Evolutionary conservation across 805 yeast genomes (phyloP).

Genomic region (Metschnikowia anglica): DNA sequence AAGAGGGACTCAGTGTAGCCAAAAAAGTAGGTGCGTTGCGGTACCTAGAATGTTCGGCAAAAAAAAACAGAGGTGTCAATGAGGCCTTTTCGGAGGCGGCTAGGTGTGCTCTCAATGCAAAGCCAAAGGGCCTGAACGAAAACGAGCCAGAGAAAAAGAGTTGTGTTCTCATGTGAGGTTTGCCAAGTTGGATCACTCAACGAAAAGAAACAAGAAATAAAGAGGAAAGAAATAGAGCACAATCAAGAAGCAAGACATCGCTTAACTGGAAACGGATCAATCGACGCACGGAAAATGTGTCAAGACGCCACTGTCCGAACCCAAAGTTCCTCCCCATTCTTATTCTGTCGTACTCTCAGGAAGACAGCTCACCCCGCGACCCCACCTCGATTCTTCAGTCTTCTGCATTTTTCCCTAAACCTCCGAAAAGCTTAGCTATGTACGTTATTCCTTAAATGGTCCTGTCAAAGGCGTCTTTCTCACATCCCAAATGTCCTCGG

Average conservation of each 20-base stretch:
- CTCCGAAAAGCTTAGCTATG: neutral
- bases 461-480: constrained; percentile 33
- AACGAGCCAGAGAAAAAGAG: constrained; percentile 43
- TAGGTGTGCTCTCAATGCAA: constrained; percentile 89
- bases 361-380: no score
- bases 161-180: constrained; percentile 38
- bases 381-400: neutral
- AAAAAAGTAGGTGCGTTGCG: constrained; percentile 91
- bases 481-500: constrained; percentile 82
- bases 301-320: no score
- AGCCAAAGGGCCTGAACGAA: constrained; percentile 69
- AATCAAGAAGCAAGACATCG: no score
- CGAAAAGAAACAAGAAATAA: no score
- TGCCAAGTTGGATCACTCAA: no score
- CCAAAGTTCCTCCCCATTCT: no score
- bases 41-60: constrained; percentile 95
- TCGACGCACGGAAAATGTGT: no score
- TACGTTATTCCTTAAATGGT: constrained; percentile 37
- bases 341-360: no score
- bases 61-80: constrained; percentile 95
- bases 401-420: neutral
- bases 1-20: constrained; percentile 92
- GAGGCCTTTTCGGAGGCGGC: constrained; percentile 99
- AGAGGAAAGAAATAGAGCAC: neutral
- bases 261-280: no score